A percentile compares a stretch with the other conserved stretches of the same genome.
Conservation (phyloP, 1,284 basidiomycete species). For the Naganishia liquefaciens region DNA sequence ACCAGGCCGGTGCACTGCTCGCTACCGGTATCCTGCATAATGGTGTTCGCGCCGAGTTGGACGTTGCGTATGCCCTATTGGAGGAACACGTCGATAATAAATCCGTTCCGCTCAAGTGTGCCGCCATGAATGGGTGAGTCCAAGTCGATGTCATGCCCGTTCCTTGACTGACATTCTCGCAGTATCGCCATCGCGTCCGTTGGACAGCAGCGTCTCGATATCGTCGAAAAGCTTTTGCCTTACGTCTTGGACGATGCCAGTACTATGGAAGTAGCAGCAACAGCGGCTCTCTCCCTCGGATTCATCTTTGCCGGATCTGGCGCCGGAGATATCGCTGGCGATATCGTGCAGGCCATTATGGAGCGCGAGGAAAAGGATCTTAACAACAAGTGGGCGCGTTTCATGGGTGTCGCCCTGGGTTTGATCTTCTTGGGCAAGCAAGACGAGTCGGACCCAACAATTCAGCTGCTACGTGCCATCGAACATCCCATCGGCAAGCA, state of each 20-base stretch:
- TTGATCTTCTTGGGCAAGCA: slow-evolving; percentile 87
- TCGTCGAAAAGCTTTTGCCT: slow-evolving; percentile 75
- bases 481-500: slow-evolving; percentile 90
- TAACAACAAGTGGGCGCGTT: slow-evolving; percentile 90
- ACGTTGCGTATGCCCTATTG: slow-evolving; percentile 87
- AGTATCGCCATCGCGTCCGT: slow-evolving; percentile 90
- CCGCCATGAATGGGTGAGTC: slow-evolving; percentile 74
- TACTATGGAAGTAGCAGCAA: slow-evolving; percentile 85
- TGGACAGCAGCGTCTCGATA: slow-evolving; percentile 85
- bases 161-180: not conserved
- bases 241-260: slow-evolving; percentile 74
- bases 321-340: slow-evolving; percentile 87
- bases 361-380: slow-evolving; percentile 70
- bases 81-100: slow-evolving; percentile 90
- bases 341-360: slow-evolving; percentile 92
- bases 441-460: slow-evolving; percentile 89
- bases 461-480: slow-evolving; percentile 92
- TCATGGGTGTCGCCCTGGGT: slow-evolving; percentile 85
- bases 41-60: slow-evolving; percentile 87
- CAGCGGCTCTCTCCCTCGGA: slow-evolving; percentile 85
- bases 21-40: slow-evolving; percentile 93
- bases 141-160: too few relatives aligned
- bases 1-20: slow-evolving; percentile 83
- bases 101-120: slow-evolving; percentile 77
- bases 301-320: slow-evolving; percentile 96